phyloP scores from a whole-genome alignment of 345 rosid genomes.

The Linum usitatissimum region DNA sequence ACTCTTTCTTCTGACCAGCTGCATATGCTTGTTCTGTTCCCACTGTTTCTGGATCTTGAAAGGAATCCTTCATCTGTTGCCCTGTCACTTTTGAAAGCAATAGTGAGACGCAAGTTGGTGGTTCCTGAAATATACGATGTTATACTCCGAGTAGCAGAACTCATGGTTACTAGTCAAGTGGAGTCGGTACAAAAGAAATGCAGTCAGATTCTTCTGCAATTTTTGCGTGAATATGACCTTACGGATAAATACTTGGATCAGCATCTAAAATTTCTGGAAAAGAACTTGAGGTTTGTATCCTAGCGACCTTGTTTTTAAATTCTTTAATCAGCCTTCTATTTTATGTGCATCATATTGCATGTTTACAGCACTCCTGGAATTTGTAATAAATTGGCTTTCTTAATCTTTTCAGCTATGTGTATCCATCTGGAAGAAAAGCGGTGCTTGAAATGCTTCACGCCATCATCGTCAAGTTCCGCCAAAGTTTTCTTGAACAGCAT shows the following conservation, averaged over 20 bases:
- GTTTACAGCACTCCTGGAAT: background rate
- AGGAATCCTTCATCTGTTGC: slow-evolving; percentile 56
- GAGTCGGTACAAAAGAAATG: slow-evolving; percentile 65
- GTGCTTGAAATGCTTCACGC: slow-evolving; percentile 79
- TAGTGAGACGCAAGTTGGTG: slow-evolving; percentile 60
- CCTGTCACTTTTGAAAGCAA: slow-evolving; percentile 67
- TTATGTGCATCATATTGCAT: background rate
- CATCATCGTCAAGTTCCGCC: slow-evolving; percentile 54
- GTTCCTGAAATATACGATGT: slow-evolving; percentile 84
- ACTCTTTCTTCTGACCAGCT: slow-evolving; percentile 67
- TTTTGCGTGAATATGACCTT: slow-evolving; percentile 61
- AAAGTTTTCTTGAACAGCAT: slow-evolving; percentile 44
- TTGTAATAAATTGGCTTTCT: slow-evolving; percentile 1
- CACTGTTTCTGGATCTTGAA: slow-evolving; percentile 74
- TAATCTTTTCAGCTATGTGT: slow-evolving; percentile 52
- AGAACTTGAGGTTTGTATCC: slow-evolving; percentile 53
- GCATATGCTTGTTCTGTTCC: slow-evolving; percentile 57
- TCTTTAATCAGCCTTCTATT: background rate
- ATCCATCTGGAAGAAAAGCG: slow-evolving; percentile 79
- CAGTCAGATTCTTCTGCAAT: slow-evolving; percentile 62
- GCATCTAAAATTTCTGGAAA: slow-evolving; percentile 52
- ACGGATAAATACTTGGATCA: slow-evolving; percentile 51
- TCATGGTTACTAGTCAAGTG: slow-evolving; percentile 78
- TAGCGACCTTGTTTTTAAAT: slow-evolving; percentile 2
- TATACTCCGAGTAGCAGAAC: slow-evolving; percentile 44